Evolutionary conservation across 257 asterid species (phyloP), one percentile per base, ranked within the genome.

Genomic region (Gentiana dahurica): DNA sequence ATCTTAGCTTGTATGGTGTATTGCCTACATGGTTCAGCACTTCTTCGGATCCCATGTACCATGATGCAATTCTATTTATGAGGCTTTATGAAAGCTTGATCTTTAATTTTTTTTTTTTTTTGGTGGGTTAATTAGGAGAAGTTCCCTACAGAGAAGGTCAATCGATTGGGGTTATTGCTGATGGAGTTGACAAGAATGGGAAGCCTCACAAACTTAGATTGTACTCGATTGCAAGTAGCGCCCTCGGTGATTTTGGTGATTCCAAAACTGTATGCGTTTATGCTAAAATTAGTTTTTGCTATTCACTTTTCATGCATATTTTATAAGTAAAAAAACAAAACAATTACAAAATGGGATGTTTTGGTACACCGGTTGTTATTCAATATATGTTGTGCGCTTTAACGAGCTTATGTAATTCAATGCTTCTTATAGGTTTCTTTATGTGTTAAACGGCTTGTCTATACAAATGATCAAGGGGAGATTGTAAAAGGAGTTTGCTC

Each of bases 181-280:
- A 91, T 53, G 98, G 98, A n/a, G 13, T 68, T 53, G 98, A 91
- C 87, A 82, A 86, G 74, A 91, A 85, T 49, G 98, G 93, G 53
- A 91, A 85, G 85, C 96, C 96, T 73, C 96, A 91, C 74, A 91
- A 91, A 73, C 79, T 91, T 65, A 79, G 96, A 69, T 62, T 91
- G 70, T 91, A 91, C 81, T 87, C 98, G 1, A 91, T 91, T 65
- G 96, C 96, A 45, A 91, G 98, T 87, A 91, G 96, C 61, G 96
- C 98, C 71, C 63, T 91, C 37, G 98, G 98, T 55, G 98, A 91
- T 74, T 82, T 87, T 55, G 98, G 98, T 33, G 96, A 91, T 76
- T 83, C 95, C 75, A 91, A 87, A 77, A 91, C 96, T 54, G 98
- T 91, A 83, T 70, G 86, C 9, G 24, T 57, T 51, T 54, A 34